Evolutionary conservation across 371 early-diverging fungal genomes (phyloP).

Genomic region (Circinella minor): DNA sequence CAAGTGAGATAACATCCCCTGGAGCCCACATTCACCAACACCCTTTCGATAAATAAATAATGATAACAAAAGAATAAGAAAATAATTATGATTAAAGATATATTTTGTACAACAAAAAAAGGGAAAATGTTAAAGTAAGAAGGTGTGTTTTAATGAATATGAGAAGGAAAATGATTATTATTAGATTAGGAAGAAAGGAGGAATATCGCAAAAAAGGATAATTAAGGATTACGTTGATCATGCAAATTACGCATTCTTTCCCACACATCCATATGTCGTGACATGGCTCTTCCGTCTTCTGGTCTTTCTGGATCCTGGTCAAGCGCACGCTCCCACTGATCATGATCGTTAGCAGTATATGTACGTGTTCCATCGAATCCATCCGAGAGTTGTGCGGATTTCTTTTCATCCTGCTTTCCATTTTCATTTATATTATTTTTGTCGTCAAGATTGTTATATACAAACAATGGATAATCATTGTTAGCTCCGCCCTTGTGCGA

Average conservation of each 20-base stretch:
- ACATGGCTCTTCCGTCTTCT: constrained; percentile 26
- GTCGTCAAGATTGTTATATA: constrained; percentile 34
- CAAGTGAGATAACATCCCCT: background rate
- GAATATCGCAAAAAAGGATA: background rate
- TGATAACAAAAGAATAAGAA: background rate
- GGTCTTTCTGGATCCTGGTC: constrained; percentile 25
- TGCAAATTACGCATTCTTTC: constrained; percentile 41
- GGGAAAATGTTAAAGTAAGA: background rate
- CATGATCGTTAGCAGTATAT: constrained; percentile 52
- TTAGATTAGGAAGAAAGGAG: background rate
- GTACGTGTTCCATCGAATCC: constrained; percentile 23
- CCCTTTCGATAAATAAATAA: background rate
- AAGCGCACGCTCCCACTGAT: constrained; percentile 41
- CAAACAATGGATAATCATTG: constrained; percentile 46
- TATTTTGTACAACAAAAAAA: constrained; percentile 4
- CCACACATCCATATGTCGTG: constrained; percentile 46
- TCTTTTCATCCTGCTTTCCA: constrained; percentile 18
- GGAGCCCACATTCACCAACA: background rate
- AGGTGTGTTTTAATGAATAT: background rate
- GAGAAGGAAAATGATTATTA: background rate
- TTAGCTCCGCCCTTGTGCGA: constrained; percentile 21
- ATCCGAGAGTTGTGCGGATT: background rate
- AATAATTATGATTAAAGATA: background rate
- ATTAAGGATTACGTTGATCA: constrained; percentile 12
- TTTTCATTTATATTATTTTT: background rate